Conservation (phyloP, 306 rosid genomes). For the Quercus alba region DNA sequence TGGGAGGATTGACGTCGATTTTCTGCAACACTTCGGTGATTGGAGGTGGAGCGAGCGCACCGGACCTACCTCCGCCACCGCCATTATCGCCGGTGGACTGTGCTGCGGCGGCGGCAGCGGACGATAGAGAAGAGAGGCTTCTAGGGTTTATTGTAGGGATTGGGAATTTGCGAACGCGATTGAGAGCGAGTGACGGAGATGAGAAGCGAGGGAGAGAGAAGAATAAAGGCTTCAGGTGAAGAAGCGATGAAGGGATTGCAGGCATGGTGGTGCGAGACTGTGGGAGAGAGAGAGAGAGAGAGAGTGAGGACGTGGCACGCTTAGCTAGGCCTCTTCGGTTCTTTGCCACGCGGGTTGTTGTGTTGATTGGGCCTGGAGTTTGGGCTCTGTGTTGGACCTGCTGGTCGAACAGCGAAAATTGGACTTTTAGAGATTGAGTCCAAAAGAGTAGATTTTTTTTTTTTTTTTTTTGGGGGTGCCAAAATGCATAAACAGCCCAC, state of each 20-base stretch:
- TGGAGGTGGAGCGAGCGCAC: slow-evolving; percentile 59
- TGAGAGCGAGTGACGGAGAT: slow-evolving; percentile 38
- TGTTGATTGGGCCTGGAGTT: neutral
- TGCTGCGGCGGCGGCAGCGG: slow-evolving; percentile 32
- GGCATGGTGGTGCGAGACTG: slow-evolving; percentile 33
- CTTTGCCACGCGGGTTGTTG: neutral
- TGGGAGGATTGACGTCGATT: slow-evolving; percentile 89
- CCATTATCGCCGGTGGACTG: slow-evolving; percentile 40
- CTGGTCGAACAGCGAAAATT: too few relatives aligned
- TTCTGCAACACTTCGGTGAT: slow-evolving; percentile 46
- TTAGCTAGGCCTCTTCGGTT: neutral
- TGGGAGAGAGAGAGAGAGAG: neutral
- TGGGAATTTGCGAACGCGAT: slow-evolving; percentile 26
- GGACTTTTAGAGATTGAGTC: too few relatives aligned
- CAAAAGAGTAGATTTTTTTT: too few relatives aligned
- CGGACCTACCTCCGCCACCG: slow-evolving; percentile 47
- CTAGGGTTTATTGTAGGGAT: neutral
- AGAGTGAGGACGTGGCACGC: neutral
- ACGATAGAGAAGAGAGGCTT: slow-evolving; percentile 38
- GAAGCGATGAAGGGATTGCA: slow-evolving; percentile 44
- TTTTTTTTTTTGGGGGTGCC: too few relatives aligned
- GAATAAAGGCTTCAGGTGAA: slow-evolving; percentile 46
- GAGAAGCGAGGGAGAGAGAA: slow-evolving; percentile 34
- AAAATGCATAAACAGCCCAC: too few relatives aligned
- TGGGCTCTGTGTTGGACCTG: too few relatives aligned